These are phyloP conservation scores for Kluyveromyces sp. DNA, from an alignment of 1,139 yeast species.

Conservation along the genomic window DNA sequence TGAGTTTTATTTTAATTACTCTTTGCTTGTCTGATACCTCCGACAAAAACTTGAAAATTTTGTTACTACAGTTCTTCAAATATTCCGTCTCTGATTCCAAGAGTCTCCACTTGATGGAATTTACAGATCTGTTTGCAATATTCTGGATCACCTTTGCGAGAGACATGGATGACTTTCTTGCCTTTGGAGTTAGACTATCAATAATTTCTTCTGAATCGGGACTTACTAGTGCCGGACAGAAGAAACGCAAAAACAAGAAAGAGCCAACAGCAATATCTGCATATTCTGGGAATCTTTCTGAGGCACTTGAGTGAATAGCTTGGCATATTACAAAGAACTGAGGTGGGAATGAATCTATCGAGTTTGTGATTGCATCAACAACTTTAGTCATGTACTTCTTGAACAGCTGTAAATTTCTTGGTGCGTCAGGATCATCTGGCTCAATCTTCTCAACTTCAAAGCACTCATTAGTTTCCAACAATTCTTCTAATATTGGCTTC, in stretches of 20 bases:
- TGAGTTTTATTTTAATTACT: slow-evolving; percentile 12
- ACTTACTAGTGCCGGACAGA: slow-evolving; percentile 87
- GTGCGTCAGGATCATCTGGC: slow-evolving; percentile 34
- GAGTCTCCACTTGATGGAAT: slow-evolving; percentile 54
- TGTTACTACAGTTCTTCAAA: slow-evolving; percentile 38
- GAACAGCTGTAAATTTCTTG: slow-evolving; percentile 43
- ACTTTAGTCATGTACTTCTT: slow-evolving; percentile 50
- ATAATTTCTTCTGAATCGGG: slow-evolving; percentile 64
- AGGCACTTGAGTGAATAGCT: slow-evolving; percentile 58
- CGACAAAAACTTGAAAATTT: slow-evolving; percentile 43
- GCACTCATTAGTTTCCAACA: slow-evolving; percentile 42
- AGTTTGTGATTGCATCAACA: slow-evolving; percentile 52
- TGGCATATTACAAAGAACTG: slow-evolving; percentile 72
- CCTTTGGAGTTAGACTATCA: slow-evolving; percentile 34
- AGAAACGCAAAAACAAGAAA: slow-evolving; percentile 71
- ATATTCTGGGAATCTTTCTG: slow-evolving; percentile 56
- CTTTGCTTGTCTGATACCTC: slow-evolving; percentile 27
- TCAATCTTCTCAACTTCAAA: slow-evolving; percentile 61
- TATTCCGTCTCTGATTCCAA: slow-evolving; percentile 38
- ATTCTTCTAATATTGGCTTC: slow-evolving; percentile 46
- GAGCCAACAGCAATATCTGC: slow-evolving; percentile 75
- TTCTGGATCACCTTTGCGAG: slow-evolving; percentile 82
- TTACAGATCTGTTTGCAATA: slow-evolving; percentile 71
- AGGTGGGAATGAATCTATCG: slow-evolving; percentile 54
- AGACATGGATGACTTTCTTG: slow-evolving; percentile 69